Base-by-base conservation (phyloP, 1,284 basidiomycete species). In the Papiliotrema flavescens region DNA sequence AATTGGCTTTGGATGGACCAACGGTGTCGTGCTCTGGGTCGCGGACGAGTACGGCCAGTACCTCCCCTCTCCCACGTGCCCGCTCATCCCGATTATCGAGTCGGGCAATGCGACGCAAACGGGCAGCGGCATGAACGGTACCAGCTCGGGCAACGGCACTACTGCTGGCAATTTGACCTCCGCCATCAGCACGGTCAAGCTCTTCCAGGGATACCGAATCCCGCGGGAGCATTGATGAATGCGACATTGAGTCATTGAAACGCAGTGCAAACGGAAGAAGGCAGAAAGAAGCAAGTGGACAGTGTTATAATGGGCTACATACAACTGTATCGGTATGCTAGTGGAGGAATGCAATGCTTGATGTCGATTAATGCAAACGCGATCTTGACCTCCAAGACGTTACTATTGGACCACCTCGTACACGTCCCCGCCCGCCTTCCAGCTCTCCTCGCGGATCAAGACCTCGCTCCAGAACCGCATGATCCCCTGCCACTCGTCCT, bases 381-480 rank as follows among this genome's bases (percentile, higher is more conserved):
- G 35, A 37, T 40, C 17, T 40, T 24, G 3, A 3, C 6, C n/a
- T 44, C 20, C 7, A 6, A 5, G 17, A 9, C 42, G 17, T 40
- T 5, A 40, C 39, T 40, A 40, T 17, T 40, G 39, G 2, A 76
- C 66, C 1, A 92, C 85, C 68, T 91, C 87, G 63, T 88, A 91
- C 57, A 90, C 70, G 17, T 85, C 88, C 13, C 85, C 84, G 13
- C 80, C 81, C 55, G 80, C 81, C 63, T 70, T 71, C 70, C 73
- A 74, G 1, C 63, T 55, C 20, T 69, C 63, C 0, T 84, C 80
- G 62, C 79, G 81, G 6, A 76, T 80, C 42, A 93, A 76, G 48
- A 80, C 76, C 70, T 85, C 82, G 61, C 88, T 87, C 90, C 90
- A 94, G 73, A 92, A 92, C 55, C 80, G 78, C 88, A 94, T 91